Conservation (phyloP, 768 basidiomycete species). For the Cytidiella melzeri region DNA sequence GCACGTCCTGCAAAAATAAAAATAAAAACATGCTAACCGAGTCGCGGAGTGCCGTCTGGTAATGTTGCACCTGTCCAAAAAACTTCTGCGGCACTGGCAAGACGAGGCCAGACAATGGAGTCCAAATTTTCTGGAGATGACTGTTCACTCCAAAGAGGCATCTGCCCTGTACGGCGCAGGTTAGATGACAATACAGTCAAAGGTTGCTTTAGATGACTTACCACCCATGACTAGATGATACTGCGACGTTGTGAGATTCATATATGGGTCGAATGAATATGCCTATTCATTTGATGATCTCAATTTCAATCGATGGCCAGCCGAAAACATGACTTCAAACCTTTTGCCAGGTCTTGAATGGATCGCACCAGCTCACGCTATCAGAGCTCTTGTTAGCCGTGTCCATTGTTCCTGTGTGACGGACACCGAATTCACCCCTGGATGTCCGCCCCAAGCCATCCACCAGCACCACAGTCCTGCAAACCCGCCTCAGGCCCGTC, state of each 20-base stretch:
- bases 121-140: constrained; percentile 62
- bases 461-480: constrained; percentile 68
- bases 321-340: constrained; percentile 26
- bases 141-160: constrained; percentile 72
- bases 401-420: background rate
- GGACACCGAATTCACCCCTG: constrained; percentile 15
- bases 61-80: constrained; percentile 59
- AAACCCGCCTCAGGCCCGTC: background rate
- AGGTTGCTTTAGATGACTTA: constrained; percentile 7
- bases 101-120: constrained; percentile 64
- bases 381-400: constrained; percentile 8
- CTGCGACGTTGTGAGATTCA: constrained; percentile 43
- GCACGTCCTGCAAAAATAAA: constrained; percentile 13
- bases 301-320: background rate
- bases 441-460: constrained; percentile 52
- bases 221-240: constrained; percentile 61
- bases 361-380: constrained; percentile 68
- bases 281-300: constrained; percentile 31
- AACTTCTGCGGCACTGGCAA: constrained; percentile 64
- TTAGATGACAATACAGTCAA: background rate
- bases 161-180: constrained; percentile 30
- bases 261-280: constrained; percentile 67
- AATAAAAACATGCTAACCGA: constrained; percentile 13
- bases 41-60: constrained; percentile 27
- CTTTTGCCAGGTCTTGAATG: constrained; percentile 77